Evolutionary conservation across 176 grass and related monocot genomes (phyloP).

Genomic region (Rhipidocladum racemiflorum): DNA sequence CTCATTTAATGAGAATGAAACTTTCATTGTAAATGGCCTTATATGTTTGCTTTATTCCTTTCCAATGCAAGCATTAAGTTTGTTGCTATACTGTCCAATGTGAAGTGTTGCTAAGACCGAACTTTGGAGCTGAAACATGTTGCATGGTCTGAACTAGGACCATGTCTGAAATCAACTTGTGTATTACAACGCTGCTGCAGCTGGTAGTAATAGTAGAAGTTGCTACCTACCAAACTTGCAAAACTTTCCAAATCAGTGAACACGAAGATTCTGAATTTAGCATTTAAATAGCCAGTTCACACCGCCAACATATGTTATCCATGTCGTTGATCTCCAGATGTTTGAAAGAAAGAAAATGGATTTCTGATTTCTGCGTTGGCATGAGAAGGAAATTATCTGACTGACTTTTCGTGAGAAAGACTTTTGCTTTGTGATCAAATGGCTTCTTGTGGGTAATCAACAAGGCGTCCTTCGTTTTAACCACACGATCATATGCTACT

Average conservation of each 20-base stretch:
- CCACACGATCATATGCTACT: neutral
- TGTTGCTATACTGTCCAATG: too few relatives aligned
- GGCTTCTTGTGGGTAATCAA: neutral
- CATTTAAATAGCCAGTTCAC: neutral
- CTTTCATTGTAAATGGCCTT: too few relatives aligned
- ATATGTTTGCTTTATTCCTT: neutral
- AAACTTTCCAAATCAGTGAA: neutral
- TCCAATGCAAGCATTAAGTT: too few relatives aligned
- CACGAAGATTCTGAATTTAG: neutral
- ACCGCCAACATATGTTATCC: neutral
- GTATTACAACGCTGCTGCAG: neutral
- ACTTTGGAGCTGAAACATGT: too few relatives aligned
- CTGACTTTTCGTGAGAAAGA: neutral
- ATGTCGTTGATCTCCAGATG: neutral
- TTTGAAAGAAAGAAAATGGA: neutral
- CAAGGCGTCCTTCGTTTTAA: neutral
- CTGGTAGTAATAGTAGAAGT: neutral
- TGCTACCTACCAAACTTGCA: neutral
- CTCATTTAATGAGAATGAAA: too few relatives aligned
- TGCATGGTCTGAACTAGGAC: neutral
- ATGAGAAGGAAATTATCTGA: neutral
- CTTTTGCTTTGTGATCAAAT: neutral
- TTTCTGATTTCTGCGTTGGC: neutral
- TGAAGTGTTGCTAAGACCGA: too few relatives aligned
- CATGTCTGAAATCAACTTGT: neutral